Evolutionary conservation across 192 early-diverging fungal genomes (phyloP).

Genomic region (Umbelopsis ramanniana): DNA sequence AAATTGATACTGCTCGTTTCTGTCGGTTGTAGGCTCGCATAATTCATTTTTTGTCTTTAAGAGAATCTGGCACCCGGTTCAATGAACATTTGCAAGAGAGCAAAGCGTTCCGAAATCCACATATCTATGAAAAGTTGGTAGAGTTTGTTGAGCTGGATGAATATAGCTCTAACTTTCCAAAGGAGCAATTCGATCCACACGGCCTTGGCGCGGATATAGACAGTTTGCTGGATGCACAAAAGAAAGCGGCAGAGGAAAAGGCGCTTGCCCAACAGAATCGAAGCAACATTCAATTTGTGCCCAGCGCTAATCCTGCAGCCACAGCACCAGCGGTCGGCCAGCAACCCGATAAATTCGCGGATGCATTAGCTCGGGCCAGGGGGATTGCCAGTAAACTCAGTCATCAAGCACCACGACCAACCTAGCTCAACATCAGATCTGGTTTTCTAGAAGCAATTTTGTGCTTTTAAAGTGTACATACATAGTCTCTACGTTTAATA

Average conservation of each 20-base stretch:
- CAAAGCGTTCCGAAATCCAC: slow-evolving; percentile 91
- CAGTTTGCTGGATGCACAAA: slow-evolving; percentile 55
- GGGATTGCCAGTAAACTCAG: slow-evolving; percentile 6
- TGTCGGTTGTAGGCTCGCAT: slow-evolving; percentile 67
- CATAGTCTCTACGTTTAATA: too few species aligned
- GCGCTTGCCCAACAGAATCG: slow-evolving; percentile 38
- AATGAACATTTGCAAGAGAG: slow-evolving; percentile 82
- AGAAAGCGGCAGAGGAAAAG: slow-evolving; percentile 44
- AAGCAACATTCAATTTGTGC: slow-evolving; percentile 22
- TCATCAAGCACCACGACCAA: neutral
- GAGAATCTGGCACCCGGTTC: slow-evolving; percentile 71
- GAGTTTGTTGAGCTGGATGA: slow-evolving; percentile 84
- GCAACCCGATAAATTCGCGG: slow-evolving; percentile 2
- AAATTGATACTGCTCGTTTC: neutral
- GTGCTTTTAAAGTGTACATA: too few species aligned
- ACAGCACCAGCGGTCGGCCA: slow-evolving; percentile 1
- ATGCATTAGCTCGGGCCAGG: neutral
- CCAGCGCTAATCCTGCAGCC: neutral
- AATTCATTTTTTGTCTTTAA: slow-evolving; percentile 70
- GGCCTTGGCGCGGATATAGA: slow-evolving; percentile 63
- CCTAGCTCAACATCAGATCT: neutral
- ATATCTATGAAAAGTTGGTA: slow-evolving; percentile 87
- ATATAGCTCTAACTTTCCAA: slow-evolving; percentile 76
- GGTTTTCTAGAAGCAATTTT: too few species aligned
- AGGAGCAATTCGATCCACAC: slow-evolving; percentile 72